These are phyloP conservation scores for Testicularia cyperi DNA, from an alignment of 1,284 basidiomycete species.

Conservation along the genomic window DNA sequence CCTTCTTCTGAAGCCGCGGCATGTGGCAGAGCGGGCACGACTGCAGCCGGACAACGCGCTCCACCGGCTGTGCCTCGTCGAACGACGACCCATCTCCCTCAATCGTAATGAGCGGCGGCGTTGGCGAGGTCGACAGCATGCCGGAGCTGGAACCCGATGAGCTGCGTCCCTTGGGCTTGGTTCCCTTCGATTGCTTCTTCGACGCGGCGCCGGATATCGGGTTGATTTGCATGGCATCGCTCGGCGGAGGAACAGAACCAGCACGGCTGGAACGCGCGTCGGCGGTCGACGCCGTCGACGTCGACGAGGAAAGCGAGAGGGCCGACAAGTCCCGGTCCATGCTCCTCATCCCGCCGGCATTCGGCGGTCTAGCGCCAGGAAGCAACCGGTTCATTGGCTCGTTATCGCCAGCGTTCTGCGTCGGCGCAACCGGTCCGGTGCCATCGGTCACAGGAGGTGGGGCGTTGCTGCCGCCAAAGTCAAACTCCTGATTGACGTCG, in stretches of 20 bases:
- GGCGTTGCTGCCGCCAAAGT: slow-evolving; percentile 38
- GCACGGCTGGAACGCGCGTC: background rate
- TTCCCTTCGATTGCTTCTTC: no score
- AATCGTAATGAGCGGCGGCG: slow-evolving; percentile 17
- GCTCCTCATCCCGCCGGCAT: slow-evolving; percentile 11
- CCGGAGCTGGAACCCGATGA: slow-evolving; percentile 10
- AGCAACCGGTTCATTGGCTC: slow-evolving; percentile 10
- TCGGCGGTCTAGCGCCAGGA: background rate
- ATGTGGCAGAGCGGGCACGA: slow-evolving; percentile 91
- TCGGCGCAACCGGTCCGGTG: slow-evolving; percentile 6
- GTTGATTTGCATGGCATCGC: background rate
- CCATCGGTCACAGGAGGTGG: slow-evolving; percentile 4
- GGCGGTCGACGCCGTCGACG: slow-evolving; percentile 11
- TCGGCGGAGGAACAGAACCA: no score
- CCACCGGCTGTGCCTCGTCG: slow-evolving; percentile 55
- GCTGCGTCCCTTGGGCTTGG: slow-evolving; percentile 8
- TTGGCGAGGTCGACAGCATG: slow-evolving; percentile 12
- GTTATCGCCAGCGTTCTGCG: background rate
- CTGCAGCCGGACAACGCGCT: slow-evolving; percentile 91
- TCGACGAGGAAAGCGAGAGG: slow-evolving; percentile 22
- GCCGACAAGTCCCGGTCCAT: slow-evolving; percentile 26
- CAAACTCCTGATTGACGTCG: slow-evolving; percentile 26
- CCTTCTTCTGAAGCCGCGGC: slow-evolving; percentile 77
- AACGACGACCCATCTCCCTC: background rate
- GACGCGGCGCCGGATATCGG: no score